Evolutionary conservation across 1,139 yeast species (phyloP), one percentile per base, ranked within the genome.

Genomic region (Debaryomyces subglobosus): DNA sequence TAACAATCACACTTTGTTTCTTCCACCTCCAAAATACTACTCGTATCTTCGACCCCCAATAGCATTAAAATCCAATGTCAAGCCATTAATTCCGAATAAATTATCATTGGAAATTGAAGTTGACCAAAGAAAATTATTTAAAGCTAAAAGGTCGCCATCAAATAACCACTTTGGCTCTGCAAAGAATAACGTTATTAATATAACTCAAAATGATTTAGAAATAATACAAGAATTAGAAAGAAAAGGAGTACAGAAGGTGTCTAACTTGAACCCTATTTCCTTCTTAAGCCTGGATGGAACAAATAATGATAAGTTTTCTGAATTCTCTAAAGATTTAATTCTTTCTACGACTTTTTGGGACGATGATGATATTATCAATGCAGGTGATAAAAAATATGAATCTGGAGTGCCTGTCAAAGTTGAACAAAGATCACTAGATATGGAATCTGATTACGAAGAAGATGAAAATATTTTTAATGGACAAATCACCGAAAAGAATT

Each of bases 331-430:
- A 47, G 89, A 86, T 52, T 67, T 89, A 46, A 72, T 87, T 4
- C 70, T 90, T 38, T 88, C 95, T 0, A 80, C 94, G 0, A 86
- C 89, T 15, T 94, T 88, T 56, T 91, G 97, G 97, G 86, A 89
- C 59, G 89, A 86, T 58, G 85, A 82, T 27, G 72, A 72, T 5
- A 82, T 87, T 15, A 71, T 87, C 20, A 81, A 84, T 46, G 82
- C 81, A 3, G 77, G 73, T 0, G 72, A 65, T 3, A 51, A 47
- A 49, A 47, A 50, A 9, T 30, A 48, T 33, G 23, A 44, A 33
- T 40, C 42, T 20, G 38, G 49, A 42, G 51, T 53, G 2, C 49
- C 56, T 5, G 58, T 63, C n/a, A 60, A 62, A 33, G 49, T 66
- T 5, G 67, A 64, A 23, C 65, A 66, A 16, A 59, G 52, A 10